Conservation (phyloP, 306 rosid species). For the Senna siamea region DNA sequence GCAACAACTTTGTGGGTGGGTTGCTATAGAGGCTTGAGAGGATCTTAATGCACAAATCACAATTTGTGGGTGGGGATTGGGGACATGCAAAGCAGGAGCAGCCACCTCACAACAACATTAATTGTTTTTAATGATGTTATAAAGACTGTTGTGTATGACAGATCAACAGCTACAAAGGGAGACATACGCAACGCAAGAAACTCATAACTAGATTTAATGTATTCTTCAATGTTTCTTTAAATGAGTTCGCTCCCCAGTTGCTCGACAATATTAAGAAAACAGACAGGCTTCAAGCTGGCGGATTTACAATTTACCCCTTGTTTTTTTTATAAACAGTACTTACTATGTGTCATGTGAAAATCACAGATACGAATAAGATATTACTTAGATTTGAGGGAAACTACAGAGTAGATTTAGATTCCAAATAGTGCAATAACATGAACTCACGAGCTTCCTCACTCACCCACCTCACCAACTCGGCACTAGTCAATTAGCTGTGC, state of each 20-base stretch:
- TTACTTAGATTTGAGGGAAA: conserved; percentile 26
- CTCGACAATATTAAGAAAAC: neutral
- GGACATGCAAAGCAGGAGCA: too few relatives aligned
- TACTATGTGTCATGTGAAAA: too few relatives aligned
- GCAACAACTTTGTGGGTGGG: conserved; percentile 29
- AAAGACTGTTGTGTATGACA: conserved; percentile 31
- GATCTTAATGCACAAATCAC: neutral
- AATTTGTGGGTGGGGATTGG: conserved; percentile 38
- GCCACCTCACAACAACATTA: too few relatives aligned
- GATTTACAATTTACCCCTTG: too few relatives aligned
- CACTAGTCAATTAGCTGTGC: conserved; percentile 42
- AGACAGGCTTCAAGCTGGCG: too few relatives aligned
- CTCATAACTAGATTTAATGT: conserved; percentile 28
- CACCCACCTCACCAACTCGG: conserved; percentile 63
- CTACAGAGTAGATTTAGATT: too few relatives aligned
- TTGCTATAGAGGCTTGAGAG: neutral
- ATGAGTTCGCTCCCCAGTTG: neutral
- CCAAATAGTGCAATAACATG: conserved; percentile 45
- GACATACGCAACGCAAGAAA: conserved; percentile 1
- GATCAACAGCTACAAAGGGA: conserved; percentile 39
- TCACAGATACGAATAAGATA: too few relatives aligned
- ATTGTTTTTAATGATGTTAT: neutral
- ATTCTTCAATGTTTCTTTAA: conserved; percentile 36
- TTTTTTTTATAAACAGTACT: too few relatives aligned
- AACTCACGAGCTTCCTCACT: conserved; percentile 71